Percentiles rank a stretch among this genome's conserved stretches.
Evolutionary conservation across 148 eudicot species (phyloP).

Genomic region (Pouteria glomerata): DNA sequence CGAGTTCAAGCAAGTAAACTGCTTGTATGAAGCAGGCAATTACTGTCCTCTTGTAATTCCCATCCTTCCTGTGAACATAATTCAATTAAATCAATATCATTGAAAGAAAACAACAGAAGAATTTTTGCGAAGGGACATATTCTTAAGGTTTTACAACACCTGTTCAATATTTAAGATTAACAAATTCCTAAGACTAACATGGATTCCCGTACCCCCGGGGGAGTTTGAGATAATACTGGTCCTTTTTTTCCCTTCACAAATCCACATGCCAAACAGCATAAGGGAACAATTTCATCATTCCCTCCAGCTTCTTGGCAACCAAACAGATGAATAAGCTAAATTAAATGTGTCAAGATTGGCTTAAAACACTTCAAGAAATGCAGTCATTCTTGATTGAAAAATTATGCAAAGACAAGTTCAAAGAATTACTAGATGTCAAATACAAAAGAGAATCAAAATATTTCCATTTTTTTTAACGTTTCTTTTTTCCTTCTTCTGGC

Average conservation of each 20-base stretch:
- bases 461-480: no score
- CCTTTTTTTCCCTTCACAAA: no score
- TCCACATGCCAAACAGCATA: no score
- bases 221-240: no score
- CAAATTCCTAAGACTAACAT: no score
- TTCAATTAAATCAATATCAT: neutral
- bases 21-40: slow-evolving; percentile 97
- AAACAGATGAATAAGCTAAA: slow-evolving; percentile 1
- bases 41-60: slow-evolving; percentile 82
- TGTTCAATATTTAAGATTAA: no score
- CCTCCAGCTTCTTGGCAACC: slow-evolving; percentile 5
- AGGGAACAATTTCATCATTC: no score
- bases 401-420: neutral
- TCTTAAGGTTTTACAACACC: no score
- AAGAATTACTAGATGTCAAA: no score
- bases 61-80: slow-evolving; percentile 60
- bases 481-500: neutral
- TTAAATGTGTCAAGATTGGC: neutral
- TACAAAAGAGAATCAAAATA: neutral
- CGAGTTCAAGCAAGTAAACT: slow-evolving; percentile 78
- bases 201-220: no score
- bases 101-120: neutral
- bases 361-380: neutral
- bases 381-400: neutral
- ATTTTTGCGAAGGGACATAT: neutral